These are phyloP conservation scores for Pholiota microspora DNA, from an alignment of 768 basidiomycete species.

Conservation along the genomic window DNA sequence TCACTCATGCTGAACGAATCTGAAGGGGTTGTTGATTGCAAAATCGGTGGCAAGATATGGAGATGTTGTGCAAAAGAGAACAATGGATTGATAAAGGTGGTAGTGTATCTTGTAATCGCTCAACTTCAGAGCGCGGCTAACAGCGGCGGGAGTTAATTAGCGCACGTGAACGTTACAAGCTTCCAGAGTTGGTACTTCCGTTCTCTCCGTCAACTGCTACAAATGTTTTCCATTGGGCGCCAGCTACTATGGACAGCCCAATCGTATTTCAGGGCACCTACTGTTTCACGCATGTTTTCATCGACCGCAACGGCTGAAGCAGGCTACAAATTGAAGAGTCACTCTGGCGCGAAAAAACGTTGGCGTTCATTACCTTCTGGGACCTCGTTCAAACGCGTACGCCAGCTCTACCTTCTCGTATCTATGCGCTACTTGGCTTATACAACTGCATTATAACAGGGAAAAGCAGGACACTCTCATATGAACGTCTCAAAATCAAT, in stretches of 20 bases:
- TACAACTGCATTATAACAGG: no score
- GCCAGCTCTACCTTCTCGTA: slow-evolving; percentile 19
- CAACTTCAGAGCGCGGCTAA: no score
- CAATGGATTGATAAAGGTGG: background rate
- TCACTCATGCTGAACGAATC: slow-evolving; percentile 31
- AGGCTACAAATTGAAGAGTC: slow-evolving; percentile 77
- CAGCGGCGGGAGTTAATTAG: background rate
- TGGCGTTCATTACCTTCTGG: slow-evolving; percentile 72
- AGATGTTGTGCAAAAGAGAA: slow-evolving; percentile 1
- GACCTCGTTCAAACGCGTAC: slow-evolving; percentile 69
- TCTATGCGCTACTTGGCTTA: no score
- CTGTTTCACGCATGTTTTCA: slow-evolving; percentile 50
- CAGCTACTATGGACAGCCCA: slow-evolving; percentile 24
- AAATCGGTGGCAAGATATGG: background rate
- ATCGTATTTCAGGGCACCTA: slow-evolving; percentile 20
- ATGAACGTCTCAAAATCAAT: slow-evolving; percentile 68
- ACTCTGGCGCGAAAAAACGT: slow-evolving; percentile 79
- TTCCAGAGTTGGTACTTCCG: no score
- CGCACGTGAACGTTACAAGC: slow-evolving; percentile 1
- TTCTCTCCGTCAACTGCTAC: slow-evolving; percentile 4
- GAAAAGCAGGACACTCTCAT: slow-evolving; percentile 70
- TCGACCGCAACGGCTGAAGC: slow-evolving; percentile 53
- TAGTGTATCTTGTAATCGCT: background rate
- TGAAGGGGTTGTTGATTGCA: background rate
- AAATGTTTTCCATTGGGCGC: slow-evolving; percentile 25